These are phyloP conservation scores for Heracleum sosnowskyi DNA, from an alignment of 129 eudicot species.

Conservation along the genomic window DNA sequence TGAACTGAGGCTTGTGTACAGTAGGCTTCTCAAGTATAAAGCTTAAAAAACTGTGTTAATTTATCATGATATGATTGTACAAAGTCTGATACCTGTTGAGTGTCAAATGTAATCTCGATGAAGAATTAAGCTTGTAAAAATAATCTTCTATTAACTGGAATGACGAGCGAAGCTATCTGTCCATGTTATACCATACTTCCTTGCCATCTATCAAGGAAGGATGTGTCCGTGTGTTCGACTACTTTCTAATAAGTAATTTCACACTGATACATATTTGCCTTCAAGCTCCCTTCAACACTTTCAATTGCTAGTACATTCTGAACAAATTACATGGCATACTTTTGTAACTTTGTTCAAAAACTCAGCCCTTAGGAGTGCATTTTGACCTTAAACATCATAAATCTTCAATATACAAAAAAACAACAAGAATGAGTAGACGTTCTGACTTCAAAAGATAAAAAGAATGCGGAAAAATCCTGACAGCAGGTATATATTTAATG, in stretches of 20 bases:
- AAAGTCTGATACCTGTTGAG: slow-evolving; percentile 20
- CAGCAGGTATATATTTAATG: neutral
- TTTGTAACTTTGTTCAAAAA: neutral
- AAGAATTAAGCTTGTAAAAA: slow-evolving; percentile 27
- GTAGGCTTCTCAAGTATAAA: neutral
- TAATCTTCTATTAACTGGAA: slow-evolving; percentile 10
- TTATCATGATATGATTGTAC: slow-evolving; percentile 22
- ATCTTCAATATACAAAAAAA: neutral
- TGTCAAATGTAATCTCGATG: slow-evolving; percentile 5
- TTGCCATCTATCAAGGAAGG: neutral
- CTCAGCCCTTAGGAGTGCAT: too few relatives aligned
- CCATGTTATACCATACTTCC: slow-evolving; percentile 2
- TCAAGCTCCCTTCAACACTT: neutral
- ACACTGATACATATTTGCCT: neutral
- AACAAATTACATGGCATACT: neutral
- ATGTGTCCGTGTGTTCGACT: neutral
- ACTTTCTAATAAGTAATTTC: neutral
- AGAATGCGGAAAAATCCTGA: neutral
- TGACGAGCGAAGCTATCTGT: neutral
- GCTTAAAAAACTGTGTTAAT: slow-evolving; percentile 4
- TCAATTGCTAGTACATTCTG: neutral
- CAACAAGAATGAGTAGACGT: neutral
- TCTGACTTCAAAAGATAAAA: neutral
- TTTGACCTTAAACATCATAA: neutral
- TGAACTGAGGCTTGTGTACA: slow-evolving; percentile 7